Conservation (phyloP, 2,329 filamentous ascomycete genomes). For the Aspergillus sp. region DNA sequence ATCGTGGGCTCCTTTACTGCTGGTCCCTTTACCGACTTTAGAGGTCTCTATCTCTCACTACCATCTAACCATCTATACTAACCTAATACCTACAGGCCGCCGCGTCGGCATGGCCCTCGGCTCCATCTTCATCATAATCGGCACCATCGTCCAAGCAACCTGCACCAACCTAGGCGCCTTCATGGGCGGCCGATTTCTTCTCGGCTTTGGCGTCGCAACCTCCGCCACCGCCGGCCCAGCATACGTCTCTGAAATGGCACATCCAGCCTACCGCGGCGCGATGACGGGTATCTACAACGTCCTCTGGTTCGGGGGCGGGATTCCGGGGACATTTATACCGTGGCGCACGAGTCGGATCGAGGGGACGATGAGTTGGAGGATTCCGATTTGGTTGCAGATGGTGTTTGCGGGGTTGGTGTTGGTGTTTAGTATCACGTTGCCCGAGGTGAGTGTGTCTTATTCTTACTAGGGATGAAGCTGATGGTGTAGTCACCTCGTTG, state of each 20-base stretch:
- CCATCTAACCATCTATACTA: no score
- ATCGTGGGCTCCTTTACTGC: conserved; percentile 44
- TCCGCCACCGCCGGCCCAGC: no score
- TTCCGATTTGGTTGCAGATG: conserved; percentile 54
- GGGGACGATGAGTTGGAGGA: conserved; percentile 51
- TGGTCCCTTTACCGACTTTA: conserved; percentile 40
- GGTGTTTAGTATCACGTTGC: conserved; percentile 25
- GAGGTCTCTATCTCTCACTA: conserved; percentile 15
- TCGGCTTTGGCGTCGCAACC: no score
- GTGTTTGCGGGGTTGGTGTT: conserved; percentile 45
- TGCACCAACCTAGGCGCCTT: no score
- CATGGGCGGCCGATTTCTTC: no score
- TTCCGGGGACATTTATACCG: conserved; percentile 47
- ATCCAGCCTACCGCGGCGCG: conserved; percentile 30
- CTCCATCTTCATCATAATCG: no score
- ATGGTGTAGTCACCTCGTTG: no score
- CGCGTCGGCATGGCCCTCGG: no score
- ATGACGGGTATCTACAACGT: conserved; percentile 41
- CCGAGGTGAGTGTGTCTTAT: no score
- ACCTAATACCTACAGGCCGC: no score
- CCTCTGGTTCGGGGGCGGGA: conserved; percentile 42
- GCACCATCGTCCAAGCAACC: no score
- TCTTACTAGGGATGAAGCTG: no score
- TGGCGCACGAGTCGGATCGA: conserved; percentile 34
- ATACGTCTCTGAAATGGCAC: neutral